Conservation (phyloP, 805 yeast species). For the Tanozyma kutaoensis region DNA sequence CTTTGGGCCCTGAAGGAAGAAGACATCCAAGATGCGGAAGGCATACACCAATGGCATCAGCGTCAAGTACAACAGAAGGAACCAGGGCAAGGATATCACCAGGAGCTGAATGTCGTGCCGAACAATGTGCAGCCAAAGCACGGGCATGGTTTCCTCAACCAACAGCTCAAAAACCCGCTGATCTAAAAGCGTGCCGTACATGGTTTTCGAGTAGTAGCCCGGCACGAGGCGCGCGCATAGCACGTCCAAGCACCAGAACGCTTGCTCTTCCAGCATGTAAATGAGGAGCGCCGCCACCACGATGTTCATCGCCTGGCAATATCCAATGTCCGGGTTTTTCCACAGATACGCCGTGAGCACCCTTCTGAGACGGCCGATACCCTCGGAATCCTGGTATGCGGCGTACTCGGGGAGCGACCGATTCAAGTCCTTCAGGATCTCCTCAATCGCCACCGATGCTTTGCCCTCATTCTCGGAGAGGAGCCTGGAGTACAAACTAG, state of each 20-base stretch:
- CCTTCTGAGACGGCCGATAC: conserved; percentile 71
- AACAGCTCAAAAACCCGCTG: conserved; percentile 88
- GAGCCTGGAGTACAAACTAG: conserved; percentile 43
- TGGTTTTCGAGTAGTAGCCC: conserved; percentile 91
- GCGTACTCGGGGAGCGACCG: conserved; percentile 93
- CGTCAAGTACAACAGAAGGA: conserved; percentile 74
- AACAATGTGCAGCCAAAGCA: conserved; percentile 70
- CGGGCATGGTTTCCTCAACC: conserved; percentile 82
- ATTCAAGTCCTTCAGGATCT: conserved; percentile 90
- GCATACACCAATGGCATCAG: conserved; percentile 94
- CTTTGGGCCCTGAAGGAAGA: conserved; percentile 80
- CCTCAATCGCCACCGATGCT: conserved; percentile 79
- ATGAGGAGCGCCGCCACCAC: conserved; percentile 68
- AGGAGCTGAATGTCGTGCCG: conserved; percentile 80
- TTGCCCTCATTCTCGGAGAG: conserved; percentile 50
- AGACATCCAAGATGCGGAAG: conserved; percentile 79
- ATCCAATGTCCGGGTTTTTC: conserved; percentile 95
- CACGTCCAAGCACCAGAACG: conserved; percentile 79
- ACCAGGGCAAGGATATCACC: conserved; percentile 94
- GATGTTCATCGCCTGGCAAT: conserved; percentile 98
- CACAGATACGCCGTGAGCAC: conserved; percentile 92
- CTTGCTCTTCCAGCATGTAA: conserved; percentile 93
- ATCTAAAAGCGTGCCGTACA: conserved; percentile 93
- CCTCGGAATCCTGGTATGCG: conserved; percentile 80
- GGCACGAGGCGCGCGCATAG: conserved; percentile 82